These are phyloP conservation scores for Lepidium campestre DNA, from an alignment of 441 rosid genomes.

Conservation along the genomic window DNA sequence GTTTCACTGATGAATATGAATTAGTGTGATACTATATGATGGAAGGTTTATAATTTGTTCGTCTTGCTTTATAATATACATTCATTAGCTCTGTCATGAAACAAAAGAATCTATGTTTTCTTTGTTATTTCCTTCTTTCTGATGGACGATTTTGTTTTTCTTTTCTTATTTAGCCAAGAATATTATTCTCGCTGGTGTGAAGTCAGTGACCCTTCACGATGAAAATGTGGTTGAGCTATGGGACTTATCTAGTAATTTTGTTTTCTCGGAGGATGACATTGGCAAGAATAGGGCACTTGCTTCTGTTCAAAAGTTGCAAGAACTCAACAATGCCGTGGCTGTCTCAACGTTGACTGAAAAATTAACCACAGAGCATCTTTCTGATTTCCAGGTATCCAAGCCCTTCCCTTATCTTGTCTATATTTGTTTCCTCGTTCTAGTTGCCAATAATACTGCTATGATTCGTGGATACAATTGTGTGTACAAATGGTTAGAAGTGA, in stretches of 20 bases:
- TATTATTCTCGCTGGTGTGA: constrained; percentile 91
- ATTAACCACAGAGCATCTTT: constrained; percentile 67
- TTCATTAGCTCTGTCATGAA: neutral
- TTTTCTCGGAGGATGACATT: constrained; percentile 70
- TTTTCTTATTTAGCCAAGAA: constrained; percentile 67
- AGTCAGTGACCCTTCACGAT: constrained; percentile 89
- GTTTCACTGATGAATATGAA: neutral
- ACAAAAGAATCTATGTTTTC: neutral
- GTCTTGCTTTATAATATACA: too few species aligned
- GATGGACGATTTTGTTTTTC: neutral
- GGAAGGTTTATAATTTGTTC: too few species aligned
- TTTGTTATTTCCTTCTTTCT: neutral
- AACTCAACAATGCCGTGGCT: constrained; percentile 79
- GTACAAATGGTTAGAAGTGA: neutral
- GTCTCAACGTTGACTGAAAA: constrained; percentile 60
- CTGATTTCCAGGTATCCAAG: constrained; percentile 57
- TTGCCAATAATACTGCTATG: neutral
- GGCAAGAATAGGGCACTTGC: constrained; percentile 92
- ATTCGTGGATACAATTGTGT: neutral
- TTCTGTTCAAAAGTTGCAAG: constrained; percentile 84
- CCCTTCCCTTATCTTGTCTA: neutral
- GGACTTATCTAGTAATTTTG: constrained; percentile 83
- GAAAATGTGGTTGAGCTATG: constrained; percentile 74
- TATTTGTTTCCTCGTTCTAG: neutral
- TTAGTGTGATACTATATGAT: neutral